Base-by-base conservation (phyloP, 2,329 filamentous ascomycete genomes). In the Pseudogymnoascus sp. region DNA sequence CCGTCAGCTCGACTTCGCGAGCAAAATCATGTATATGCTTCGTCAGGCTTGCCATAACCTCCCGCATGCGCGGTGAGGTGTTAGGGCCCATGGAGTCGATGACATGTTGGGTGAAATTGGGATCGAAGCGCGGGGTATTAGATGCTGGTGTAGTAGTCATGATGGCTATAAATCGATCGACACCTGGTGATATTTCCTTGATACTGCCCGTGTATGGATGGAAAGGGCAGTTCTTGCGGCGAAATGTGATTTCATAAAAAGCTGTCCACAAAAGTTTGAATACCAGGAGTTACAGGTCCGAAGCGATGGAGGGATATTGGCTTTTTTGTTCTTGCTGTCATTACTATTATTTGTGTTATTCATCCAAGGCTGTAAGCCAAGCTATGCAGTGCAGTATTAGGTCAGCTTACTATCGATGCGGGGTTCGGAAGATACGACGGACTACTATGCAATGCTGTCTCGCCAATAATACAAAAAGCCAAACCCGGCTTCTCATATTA, bases 51-150 rank as follows among this genome's bases (percentile, higher is more conserved):
- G 63, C 71, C 73, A 86, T 76, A 66, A 87, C 75, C 65, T 82
- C 75, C 64, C 81, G 78, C 68, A 79, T 78, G 60, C 84, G 79
- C 61, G 83, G 80, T 64, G 77, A 75, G 11, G 81, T 80, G 62
- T 83, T 81, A 63, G 83, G 82, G 11, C 84, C 82, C 71, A 83
- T 85, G 63, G 82, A 76, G 66, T 84, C 77, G 71, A 87, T 78
- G 70, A 86, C 83, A 68, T 80, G 76, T 66, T 81, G 73, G 43
- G 85, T 88, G 77, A 87, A 87, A 74, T 72, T 71, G 58, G 78
- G 77, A 65, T 80, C 75, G 68, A 78, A 74, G 50, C 67, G 60
- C 43, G 38, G 30, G 22, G 15, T 50, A 25, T 61, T 53, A 38
- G 36, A 38, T 18, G 36, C 36, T 9, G 36, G 36, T 38, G 15